Percentiles rank a stretch among this genome's conserved stretches.
These are phyloP conservation scores for Metschnikowia drakensbergensis DNA, from an alignment of 805 yeast species.

Conservation along the genomic window DNA sequence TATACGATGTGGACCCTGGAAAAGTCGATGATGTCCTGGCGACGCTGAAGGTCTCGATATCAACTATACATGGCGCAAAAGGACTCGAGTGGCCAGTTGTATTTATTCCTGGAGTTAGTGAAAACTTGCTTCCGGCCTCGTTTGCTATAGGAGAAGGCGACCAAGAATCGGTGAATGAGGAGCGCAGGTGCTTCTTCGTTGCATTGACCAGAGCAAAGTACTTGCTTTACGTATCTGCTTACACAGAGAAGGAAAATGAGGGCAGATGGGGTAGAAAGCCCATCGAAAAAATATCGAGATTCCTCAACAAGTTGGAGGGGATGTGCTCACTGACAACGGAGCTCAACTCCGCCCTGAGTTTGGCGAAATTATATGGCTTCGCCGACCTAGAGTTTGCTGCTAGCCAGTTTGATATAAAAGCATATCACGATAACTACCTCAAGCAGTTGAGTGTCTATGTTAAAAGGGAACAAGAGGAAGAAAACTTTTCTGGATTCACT, in stretches of 20 bases:
- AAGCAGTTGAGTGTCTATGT: conserved; percentile 8
- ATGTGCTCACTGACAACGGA: conserved; percentile 14
- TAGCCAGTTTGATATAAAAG: conserved; percentile 4
- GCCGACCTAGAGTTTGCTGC: conserved; percentile 6
- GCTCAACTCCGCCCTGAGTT: conserved; percentile 15
- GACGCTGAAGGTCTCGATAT: conserved; percentile 40
- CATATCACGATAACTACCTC: conserved; percentile 2
- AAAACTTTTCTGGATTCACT: conserved; percentile 3
- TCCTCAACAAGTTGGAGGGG: conserved; percentile 18
- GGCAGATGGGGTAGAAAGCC: conserved; percentile 22
- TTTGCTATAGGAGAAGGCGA: conserved; percentile 37
- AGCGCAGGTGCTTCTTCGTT: conserved; percentile 80
- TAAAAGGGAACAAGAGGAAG: conserved; percentile 2
- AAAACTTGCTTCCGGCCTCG: conserved; percentile 61
- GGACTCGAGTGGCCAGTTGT: conserved; percentile 97
- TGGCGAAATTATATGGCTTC: conserved; percentile 19
- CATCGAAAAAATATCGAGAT: conserved; percentile 26
- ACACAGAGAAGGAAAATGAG: conserved; percentile 11
- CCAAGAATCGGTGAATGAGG: conserved; percentile 54
- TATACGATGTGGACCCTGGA: conserved; percentile 20
- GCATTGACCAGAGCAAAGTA: conserved; percentile 81
- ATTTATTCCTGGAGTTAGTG: conserved; percentile 68
- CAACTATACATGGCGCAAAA: conserved; percentile 89
- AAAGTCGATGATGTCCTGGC: conserved; percentile 15
- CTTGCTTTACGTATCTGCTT: conserved; percentile 45